Evolutionary conservation across 345 rosid species (phyloP).

Genomic region (Mallotus nudiflorus): DNA sequence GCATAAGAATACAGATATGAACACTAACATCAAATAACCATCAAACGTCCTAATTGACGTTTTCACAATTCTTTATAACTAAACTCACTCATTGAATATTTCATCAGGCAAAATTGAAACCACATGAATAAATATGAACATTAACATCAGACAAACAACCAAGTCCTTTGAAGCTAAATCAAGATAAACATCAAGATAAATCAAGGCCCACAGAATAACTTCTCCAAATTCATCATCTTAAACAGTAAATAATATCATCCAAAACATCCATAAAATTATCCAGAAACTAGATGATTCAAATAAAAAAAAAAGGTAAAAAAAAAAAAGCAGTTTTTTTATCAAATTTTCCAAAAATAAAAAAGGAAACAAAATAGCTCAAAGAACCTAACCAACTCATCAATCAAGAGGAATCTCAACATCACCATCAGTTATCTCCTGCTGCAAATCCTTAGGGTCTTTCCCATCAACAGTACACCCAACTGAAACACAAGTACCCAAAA

Average conservation of each 20-base stretch:
- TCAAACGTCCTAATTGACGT: no score
- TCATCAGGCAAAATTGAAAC: no score
- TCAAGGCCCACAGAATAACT: no score
- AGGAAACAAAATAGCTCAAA: neutral
- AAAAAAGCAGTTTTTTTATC: neutral
- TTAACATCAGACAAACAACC: neutral
- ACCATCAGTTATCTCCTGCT: slow-evolving; percentile 24
- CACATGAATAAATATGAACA: no score
- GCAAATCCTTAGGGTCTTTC: slow-evolving; percentile 27
- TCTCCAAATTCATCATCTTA: no score
- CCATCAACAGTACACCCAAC: slow-evolving; percentile 33
- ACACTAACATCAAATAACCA: no score
- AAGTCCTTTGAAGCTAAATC: no score
- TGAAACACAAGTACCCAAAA: slow-evolving; percentile 29
- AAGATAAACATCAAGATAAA: no score
- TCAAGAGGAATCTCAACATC: slow-evolving; percentile 23
- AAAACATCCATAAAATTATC: neutral
- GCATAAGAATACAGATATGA: no score
- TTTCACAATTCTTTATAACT: no score
- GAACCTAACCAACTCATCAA: neutral
- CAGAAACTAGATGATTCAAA: neutral
- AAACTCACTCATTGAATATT: no score
- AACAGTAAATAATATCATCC: neutral
- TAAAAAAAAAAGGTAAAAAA: no score
- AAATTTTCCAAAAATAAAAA: neutral